Base-by-base conservation (phyloP, 2,329 filamentous ascomycete genomes). In the Chaetomiaceae sp. region DNA sequence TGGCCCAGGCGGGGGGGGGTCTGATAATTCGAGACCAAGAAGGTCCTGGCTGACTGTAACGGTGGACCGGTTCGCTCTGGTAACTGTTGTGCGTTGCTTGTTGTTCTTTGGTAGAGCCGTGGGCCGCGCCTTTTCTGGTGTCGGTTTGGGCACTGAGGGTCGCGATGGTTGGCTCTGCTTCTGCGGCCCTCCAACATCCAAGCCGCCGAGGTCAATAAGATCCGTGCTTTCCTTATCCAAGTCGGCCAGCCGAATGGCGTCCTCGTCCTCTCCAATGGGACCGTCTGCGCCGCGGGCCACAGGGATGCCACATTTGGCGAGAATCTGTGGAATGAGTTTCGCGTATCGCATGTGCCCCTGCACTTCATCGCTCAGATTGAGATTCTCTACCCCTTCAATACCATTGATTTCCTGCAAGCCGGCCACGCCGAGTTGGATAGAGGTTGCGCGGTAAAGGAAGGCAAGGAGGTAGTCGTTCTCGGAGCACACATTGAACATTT, bases 401-500 rank as follows among this genome's bases (percentile, higher is more conserved):
- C 74, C 76, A 47, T 80, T 58, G 19, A 94, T 78, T 26, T 80
- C 74, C 61, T 95, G 86, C 1, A 97, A 69, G 0, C 90, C 91
- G 0, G 89, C 89, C 34, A 95, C 79, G 3, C 90, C 90, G 33
- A 86, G 76, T 53, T 93, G 84, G 22, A 95, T 77, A 48, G 83
- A 89, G 33, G 86, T 88, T 2, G 88, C 84, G 36, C 90, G 81
- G 63, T 96, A 95, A 15, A 95, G 71, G 61, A 95, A 91, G 1
- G 81, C 89, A 1, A 96, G 79, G 26, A 96, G 81, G 59, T 88
- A 86, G 65, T 96, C 90, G 50, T 93, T 90, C 42, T 84, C 81
- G 2, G 87, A 91, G 66, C 84, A 95, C 8, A 91, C 88, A 57
- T 96, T 96, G 57, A 95, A 84, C 7, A 95, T 74, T 47, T 85